Base-by-base conservation (phyloP, 1,139 yeast species). In the Geotrichum fermentans region DNA sequence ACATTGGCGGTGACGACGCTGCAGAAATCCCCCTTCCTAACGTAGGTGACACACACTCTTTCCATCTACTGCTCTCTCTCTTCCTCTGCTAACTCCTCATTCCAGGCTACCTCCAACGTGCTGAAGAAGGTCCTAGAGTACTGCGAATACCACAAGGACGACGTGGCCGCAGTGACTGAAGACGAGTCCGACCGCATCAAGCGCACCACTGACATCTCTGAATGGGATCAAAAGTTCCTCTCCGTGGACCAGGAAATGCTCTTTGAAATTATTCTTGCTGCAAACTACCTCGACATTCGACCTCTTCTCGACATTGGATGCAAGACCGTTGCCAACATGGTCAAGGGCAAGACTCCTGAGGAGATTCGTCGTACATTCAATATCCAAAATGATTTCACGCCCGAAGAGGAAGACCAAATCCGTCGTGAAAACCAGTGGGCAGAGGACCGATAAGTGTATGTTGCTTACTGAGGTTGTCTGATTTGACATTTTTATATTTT, bases 241-340 rank as follows among this genome's bases (percentile, higher is more conserved):
- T 87, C 88, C 60, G 97, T 94, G 38, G 98, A 94, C 69, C 98
- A 94, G 69, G 98, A 94, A 65, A 89, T 94, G 97, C 79, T 94
- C 56, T 94, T 92, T 64, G 98, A 92, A 66, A 92, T 94, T 67
- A 89, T 94, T 57, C 74, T 88, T 58, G 96, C 98, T 16, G 97
- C 98, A 43, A 94, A 94, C 69, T 94, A 89, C 68, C 75, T 94
- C 64, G 95, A 94, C 65, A 92, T 94, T 65, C 82, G 88, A 61
- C 96, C 97, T 0, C 75, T 94, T 57, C 76, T 92, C 61, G 97
- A 90, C 62, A 87, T 96, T 11, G 97, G 97, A 8, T 92, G 98
- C 69, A 94, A 94, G 70, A 87, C 90, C 41, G 97, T 92, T 43
- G 98, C 99, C 46, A 96, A 90, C 67, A 90, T 92, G 97, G 94